A percentile compares a stretch with the other conserved stretches of the same genome.
Conservation (phyloP, 768 basidiomycete genomes). For the Mycena vitilis region DNA sequence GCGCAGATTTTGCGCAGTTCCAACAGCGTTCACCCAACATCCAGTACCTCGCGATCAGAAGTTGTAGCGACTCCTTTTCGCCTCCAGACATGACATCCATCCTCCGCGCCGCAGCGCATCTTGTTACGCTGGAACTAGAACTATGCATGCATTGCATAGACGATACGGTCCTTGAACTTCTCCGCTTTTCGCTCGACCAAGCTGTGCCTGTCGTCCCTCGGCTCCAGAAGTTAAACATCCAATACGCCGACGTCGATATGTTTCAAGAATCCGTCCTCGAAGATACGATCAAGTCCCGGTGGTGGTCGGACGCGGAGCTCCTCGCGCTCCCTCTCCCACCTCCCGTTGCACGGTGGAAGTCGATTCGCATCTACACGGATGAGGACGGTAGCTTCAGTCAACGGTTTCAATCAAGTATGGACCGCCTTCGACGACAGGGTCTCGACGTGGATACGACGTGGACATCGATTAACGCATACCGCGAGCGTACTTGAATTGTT, state of each 20-base stretch:
- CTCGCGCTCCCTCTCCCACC: slow-evolving; percentile 1
- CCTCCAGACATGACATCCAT: background rate
- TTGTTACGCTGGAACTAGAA: slow-evolving; percentile 1
- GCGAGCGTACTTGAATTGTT: background rate
- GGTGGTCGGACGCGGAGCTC: slow-evolving; percentile 23
- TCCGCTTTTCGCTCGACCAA: background rate
- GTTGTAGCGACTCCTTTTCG: background rate
- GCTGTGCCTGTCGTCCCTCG: background rate
- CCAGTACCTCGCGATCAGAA: background rate
- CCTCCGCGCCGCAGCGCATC: background rate
- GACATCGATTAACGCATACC: background rate
- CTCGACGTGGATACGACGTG: background rate
- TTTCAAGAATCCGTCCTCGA: background rate
- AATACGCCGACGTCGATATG: too few species aligned
- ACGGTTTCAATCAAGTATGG: background rate
- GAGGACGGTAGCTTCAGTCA: background rate
- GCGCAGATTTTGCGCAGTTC: slow-evolving; percentile 10
- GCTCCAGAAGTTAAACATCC: background rate
- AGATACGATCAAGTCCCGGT: slow-evolving; percentile 19
- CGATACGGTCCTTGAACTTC: background rate
- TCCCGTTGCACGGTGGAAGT: slow-evolving; percentile 10
- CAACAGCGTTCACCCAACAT: slow-evolving; percentile 14
- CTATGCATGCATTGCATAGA: background rate
- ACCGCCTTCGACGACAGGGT: background rate
- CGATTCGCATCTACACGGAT: background rate